phyloP scores from a whole-genome alignment of 352 stramenopile species.

The Pythium monospermum region DNA sequence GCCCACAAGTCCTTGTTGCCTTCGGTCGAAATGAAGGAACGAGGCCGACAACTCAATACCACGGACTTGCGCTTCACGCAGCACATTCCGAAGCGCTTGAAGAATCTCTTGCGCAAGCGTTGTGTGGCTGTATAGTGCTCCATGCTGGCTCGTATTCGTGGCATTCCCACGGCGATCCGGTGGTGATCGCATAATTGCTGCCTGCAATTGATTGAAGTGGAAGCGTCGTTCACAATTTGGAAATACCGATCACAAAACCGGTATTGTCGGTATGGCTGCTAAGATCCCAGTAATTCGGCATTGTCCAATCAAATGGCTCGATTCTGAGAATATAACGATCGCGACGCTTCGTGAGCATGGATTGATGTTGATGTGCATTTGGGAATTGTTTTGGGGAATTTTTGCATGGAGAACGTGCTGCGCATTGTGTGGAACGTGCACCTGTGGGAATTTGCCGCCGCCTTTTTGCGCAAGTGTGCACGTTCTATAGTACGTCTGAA shows the following conservation, averaged over 20 bases:
- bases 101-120: slow-evolving; percentile 16
- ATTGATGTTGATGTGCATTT: too few species aligned
- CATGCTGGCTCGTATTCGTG: background rate
- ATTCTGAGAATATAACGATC: slow-evolving; percentile 8
- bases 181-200: background rate
- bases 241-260: slow-evolving; percentile 2
- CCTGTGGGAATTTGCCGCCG: too few species aligned
- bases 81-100: slow-evolving; percentile 35
- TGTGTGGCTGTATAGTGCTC: background rate
- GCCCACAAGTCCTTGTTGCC: slow-evolving; percentile 36
- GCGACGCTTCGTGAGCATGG: slow-evolving; percentile 5
- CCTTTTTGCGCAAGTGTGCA: too few species aligned
- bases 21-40: slow-evolving; percentile 56
- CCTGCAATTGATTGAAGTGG: background rate
- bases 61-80: slow-evolving; percentile 39
- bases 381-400: too few species aligned
- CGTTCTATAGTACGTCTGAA: too few species aligned
- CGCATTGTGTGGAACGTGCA: too few species aligned
- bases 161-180: background rate
- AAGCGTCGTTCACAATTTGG: background rate
- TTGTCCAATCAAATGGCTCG: slow-evolving; percentile 10
- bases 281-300: background rate
- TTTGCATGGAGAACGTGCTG: too few species aligned
- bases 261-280: background rate
- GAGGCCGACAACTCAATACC: slow-evolving; percentile 45